Evolutionary conservation across 208 protist genomes (phyloP).

Genomic region (Strigomonas oncopelti): DNA sequence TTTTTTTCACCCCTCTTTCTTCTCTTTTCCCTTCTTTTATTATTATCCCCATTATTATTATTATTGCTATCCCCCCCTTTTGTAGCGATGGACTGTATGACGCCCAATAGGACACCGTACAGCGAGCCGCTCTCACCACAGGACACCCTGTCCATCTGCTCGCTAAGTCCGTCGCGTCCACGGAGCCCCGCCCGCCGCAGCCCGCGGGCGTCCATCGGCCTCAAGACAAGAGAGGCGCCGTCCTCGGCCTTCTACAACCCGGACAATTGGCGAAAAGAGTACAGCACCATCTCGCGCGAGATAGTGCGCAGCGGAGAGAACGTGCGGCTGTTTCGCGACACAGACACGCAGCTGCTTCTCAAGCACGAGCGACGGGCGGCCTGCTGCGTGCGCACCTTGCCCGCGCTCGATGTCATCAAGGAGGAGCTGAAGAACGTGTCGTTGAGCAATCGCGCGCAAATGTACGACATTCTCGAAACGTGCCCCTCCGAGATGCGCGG

Average conservation of each 20-base stretch:
- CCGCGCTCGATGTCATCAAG: conserved; percentile 57
- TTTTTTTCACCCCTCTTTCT: neutral
- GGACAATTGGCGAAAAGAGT: conserved; percentile 34
- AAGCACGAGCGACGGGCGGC: conserved; percentile 35
- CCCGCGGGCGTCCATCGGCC: neutral
- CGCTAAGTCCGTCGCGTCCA: conserved; percentile 1
- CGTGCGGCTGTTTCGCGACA: conserved; percentile 42
- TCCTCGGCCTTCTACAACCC: conserved; percentile 43
- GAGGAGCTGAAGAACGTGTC: conserved; percentile 19
- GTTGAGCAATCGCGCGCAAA: conserved; percentile 6
- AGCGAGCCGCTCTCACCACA: no score
- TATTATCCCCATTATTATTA: neutral
- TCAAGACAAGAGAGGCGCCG: conserved; percentile 13
- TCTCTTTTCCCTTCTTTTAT: conserved; percentile 6
- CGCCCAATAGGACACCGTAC: no score
- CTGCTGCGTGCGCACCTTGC: conserved; percentile 64
- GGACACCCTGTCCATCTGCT: no score
- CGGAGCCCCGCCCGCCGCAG: neutral
- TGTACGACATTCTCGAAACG: conserved; percentile 19
- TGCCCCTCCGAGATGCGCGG: conserved; percentile 22
- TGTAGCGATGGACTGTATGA: no score
- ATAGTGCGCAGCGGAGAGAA: conserved; percentile 31
- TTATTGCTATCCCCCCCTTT: neutral
- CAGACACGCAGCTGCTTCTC: conserved; percentile 37
- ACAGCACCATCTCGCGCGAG: conserved; percentile 20